Percentiles rank a stretch among this genome's conserved stretches.
Evolutionary conservation across 306 rosid genomes (phyloP).

Genomic region (Dryas drummondii): DNA sequence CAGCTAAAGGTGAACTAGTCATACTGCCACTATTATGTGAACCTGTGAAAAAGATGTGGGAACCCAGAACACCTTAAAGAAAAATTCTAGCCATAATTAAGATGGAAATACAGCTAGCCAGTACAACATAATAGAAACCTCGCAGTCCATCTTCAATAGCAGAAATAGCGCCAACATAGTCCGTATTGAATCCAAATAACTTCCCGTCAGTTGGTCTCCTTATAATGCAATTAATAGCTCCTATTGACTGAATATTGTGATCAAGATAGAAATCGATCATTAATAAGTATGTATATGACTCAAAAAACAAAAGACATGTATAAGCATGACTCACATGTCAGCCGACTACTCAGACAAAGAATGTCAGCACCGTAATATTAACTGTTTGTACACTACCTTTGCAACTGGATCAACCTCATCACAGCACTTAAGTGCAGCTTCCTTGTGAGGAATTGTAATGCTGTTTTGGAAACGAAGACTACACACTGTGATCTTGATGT

Average conservation of each 20-base stretch:
- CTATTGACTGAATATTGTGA: conserved; percentile 58
- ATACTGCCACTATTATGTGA: conserved; percentile 35
- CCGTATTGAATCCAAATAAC: conserved; percentile 81
- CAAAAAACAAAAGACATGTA: neutral
- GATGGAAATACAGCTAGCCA: neutral
- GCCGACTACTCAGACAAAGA: conserved; percentile 2
- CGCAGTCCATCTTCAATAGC: conserved; percentile 84
- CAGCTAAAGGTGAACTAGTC: conserved; percentile 70
- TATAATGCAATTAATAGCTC: conserved; percentile 82
- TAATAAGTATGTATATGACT: neutral
- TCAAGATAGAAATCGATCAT: conserved; percentile 25
- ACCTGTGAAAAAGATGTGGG: conserved; percentile 35
- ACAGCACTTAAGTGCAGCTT: conserved; percentile 67
- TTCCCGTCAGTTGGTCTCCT: conserved; percentile 82
- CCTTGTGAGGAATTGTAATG: conserved; percentile 85
- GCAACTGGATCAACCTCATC: conserved; percentile 95
- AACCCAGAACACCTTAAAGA: conserved; percentile 15
- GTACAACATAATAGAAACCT: conserved; percentile 47
- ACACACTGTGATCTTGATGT: conserved; percentile 10
- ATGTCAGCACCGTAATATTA: conserved; percentile 15
- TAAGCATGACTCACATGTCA: conserved; percentile 14
- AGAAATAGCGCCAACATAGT: conserved; percentile 81
- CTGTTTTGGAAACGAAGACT: conserved; percentile 45
- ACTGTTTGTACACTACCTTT: conserved; percentile 53
- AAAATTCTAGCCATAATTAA: conserved; percentile 20